Percentiles rank a stretch among this genome's conserved stretches.
These are phyloP conservation scores for Endothia cerciana DNA, from an alignment of 2,329 filamentous ascomycete genomes.

Conservation along the genomic window DNA sequence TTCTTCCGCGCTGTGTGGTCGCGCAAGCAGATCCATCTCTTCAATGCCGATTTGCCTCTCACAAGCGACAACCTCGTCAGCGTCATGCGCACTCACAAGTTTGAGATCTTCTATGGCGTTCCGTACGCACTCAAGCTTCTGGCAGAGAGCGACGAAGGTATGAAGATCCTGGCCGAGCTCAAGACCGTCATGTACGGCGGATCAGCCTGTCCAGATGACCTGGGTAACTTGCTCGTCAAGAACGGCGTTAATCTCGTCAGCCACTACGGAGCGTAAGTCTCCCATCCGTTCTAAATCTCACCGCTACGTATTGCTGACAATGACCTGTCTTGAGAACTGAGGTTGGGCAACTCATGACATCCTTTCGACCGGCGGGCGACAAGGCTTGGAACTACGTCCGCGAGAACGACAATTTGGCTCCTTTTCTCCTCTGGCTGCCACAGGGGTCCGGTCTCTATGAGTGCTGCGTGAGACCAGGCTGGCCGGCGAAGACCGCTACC, in stretches of 20 bases:
- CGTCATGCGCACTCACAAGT: constrained; percentile 46
- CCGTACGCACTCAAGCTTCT: constrained; percentile 68
- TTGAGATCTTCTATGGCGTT: constrained; percentile 63
- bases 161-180: constrained; percentile 48
- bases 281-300: constrained; percentile 3
- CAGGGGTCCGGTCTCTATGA: constrained; percentile 43
- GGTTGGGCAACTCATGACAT: constrained; percentile 65
- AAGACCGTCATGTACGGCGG: constrained; percentile 62
- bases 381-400: constrained; percentile 66
- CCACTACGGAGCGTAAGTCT: constrained; percentile 59
- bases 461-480: constrained; percentile 43
- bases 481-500: constrained; percentile 40
- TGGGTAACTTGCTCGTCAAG: constrained; percentile 57
- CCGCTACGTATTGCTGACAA: not conserved
- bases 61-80: constrained; percentile 52
- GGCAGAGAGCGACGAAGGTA: constrained; percentile 59
- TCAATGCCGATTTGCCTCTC: constrained; percentile 59
- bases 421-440: constrained; percentile 39
- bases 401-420: constrained; percentile 45
- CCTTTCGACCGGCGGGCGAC: constrained; percentile 55
- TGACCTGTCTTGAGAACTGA: constrained; percentile 48
- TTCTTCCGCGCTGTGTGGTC: constrained; percentile 57
- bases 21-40: constrained; percentile 54
- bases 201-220: constrained; percentile 60
- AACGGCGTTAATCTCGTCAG: constrained; percentile 58